A percentile compares a stretch with the other conserved stretches of the same genome.
Conservation (phyloP, 2,329 filamentous ascomycete genomes). For the Fusarium tuaranense region DNA sequence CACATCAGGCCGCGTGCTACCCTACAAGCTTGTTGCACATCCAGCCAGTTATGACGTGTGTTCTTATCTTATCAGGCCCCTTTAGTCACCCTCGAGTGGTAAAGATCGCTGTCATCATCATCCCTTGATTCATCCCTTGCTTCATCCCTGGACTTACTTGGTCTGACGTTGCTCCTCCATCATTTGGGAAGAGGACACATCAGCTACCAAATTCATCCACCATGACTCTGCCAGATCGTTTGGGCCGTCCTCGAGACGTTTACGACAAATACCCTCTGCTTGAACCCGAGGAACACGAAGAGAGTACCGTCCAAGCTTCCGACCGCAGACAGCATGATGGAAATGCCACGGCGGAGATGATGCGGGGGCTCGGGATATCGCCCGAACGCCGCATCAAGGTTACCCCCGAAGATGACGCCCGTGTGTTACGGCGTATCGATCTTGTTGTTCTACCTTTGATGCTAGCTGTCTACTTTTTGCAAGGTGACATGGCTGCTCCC, state of each 20-base stretch:
- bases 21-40: background rate
- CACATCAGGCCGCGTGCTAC: background rate
- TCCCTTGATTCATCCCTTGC: background rate
- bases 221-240: background rate
- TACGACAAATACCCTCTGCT: constrained; percentile 13
- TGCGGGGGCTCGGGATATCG: constrained; percentile 27
- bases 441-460: constrained; percentile 36
- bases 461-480: constrained; percentile 36
- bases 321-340: background rate
- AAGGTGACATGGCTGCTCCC: background rate
- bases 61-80: background rate
- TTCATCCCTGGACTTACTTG: background rate
- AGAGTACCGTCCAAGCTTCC: background rate
- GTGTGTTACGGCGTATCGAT: constrained; percentile 32
- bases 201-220: background rate
- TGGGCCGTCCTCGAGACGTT: background rate
- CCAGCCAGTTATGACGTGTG: background rate
- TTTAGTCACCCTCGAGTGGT: background rate
- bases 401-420: constrained; percentile 35
- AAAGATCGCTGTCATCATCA: background rate
- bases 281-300: constrained; percentile 17
- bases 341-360: constrained; percentile 7
- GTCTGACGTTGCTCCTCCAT: background rate
- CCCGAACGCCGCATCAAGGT: constrained; percentile 32
- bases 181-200: background rate